A percentile compares a stretch with the other conserved stretches of the same genome.
Conservation (phyloP, 257 asterid genomes). For the Fraxinus quadrangulata region DNA sequence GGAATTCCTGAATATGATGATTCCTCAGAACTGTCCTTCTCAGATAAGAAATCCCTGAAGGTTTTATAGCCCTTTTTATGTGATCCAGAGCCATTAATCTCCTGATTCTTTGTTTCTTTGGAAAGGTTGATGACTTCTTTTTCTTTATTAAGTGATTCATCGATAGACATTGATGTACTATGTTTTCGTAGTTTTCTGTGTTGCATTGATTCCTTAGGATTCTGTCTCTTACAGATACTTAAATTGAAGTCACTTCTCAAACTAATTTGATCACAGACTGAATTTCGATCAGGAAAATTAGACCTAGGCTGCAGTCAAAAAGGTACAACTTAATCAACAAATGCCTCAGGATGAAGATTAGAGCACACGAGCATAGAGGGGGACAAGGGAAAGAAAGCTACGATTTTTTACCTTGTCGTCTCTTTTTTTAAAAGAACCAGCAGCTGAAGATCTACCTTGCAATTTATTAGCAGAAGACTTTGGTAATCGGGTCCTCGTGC, state of each 20-base stretch:
- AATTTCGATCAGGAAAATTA: slow-evolving; percentile 39
- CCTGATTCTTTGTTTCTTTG: slow-evolving; percentile 18
- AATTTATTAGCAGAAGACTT: slow-evolving; percentile 44
- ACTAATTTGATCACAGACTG: slow-evolving; percentile 7
- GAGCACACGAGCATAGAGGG: not conserved
- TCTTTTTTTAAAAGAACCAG: slow-evolving; percentile 40
- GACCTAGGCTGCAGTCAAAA: slow-evolving; percentile 38
- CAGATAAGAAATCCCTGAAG: slow-evolving; percentile 56
- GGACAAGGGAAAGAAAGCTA: not conserved
- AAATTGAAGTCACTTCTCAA: not conserved
- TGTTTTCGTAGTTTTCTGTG: slow-evolving; percentile 14
- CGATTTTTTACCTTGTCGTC: slow-evolving; percentile 55
- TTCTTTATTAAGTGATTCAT: slow-evolving; percentile 27
- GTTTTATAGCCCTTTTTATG: slow-evolving; percentile 33
- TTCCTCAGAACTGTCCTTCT: slow-evolving; percentile 30
- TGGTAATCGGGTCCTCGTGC: slow-evolving; percentile 52
- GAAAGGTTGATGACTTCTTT: slow-evolving; percentile 19
- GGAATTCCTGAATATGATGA: slow-evolving; percentile 27
- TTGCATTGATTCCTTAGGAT: slow-evolving; percentile 17
- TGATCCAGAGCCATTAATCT: slow-evolving; percentile 19
- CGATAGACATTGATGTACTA: slow-evolving; percentile 20
- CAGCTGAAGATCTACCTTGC: slow-evolving; percentile 48
- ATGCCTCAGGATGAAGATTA: slow-evolving; percentile 1
- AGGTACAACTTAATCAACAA: slow-evolving; percentile 7
- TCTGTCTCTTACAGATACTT: slow-evolving; percentile 22